Base-by-base conservation (phyloP, 495 filamentous ascomycete species). In the Penicillium antarcticum region DNA sequence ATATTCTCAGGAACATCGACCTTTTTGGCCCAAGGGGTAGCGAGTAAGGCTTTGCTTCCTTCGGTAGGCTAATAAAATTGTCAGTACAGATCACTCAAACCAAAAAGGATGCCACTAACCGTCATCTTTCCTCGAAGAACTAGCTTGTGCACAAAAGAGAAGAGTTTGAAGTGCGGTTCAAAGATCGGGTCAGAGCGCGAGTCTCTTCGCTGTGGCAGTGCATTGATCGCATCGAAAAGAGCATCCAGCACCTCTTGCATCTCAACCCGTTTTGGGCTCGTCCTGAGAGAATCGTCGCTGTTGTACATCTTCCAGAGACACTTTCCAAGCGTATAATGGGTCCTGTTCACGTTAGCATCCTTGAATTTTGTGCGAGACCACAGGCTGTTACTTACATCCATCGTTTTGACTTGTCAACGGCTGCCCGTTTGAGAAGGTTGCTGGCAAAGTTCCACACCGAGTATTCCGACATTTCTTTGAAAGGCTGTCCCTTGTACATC, bases 231-330 rank as follows among this genome's bases (percentile, higher is more conserved):
- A 53, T 81, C 82, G 16, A 86, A 78, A 35, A 95, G 78, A n/a
- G 84, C 75, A 36, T 83, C 75, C 18, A 95, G 58, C 10, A 96
- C 79, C 46, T 77, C 72, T 49, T 85, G 72, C 33, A 86, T 70
- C 13, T 68, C 64, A 17, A 78, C 70, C 12, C 63, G 61, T 69
- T 67, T 78, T 61, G 43, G 67, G 51, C 54, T 82, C 60, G 60
- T 80, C 61, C 51, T 76, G 56, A 61, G 56, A 23, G 64, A 58
- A n/a, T 84, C 79, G 7, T 73, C 71, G 12, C 77, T 78, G 52
- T 78, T 85, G 60, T 84, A 86, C 87, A 97, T 95, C 70, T 97
- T 99, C 86, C 92, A 97, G 23, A 92, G 76, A 62, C 91, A 95
- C 74, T 99, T 99, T 34, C 87, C 89, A 9, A 91, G 82, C 82